Base-by-base conservation (phyloP, 106 monocot species). In the Phalaenopsis aphrodite region DNA sequence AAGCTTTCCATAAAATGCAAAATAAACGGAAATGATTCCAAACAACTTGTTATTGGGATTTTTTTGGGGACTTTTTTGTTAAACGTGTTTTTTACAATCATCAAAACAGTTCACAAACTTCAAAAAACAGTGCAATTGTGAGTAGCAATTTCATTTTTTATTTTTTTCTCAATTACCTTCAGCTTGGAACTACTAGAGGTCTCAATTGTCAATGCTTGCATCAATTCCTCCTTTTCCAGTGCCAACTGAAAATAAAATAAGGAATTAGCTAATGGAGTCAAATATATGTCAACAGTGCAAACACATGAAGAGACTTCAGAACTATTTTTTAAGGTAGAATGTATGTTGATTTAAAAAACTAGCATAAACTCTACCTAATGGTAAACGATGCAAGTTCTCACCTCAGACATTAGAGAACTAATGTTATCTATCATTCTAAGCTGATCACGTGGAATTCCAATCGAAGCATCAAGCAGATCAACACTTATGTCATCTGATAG, bases 391-490 rank as follows among this genome's bases (percentile, higher is more conserved):
- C 43, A 14, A 76, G 76, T 73, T 15, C 42, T 36, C 80, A 95
- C 95, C 95, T 95, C 95, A 49, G 90, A 95, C 75, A 93, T 81
- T 76, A 95, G 86, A 43, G 95, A 90, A n/a, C 75, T 91, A 12
- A 95, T 95, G 78, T 95, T 93, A 64, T 89, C 90, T 61, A 95
- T 85, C 90, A 93, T 92, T 91, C 87, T 87, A 61, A 89, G 83
- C 78, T 95, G 95, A 77, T 95, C 95, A 76, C 66, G 76, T 77
- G 95, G 92, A 69, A 95, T 80, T 66, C 47, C 79, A 84, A 37
- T 37, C 84, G 79, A 82, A 56, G 75, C 78, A 81, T 88, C 81
- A 72, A 76, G 66, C 76, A 72, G 23, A 79, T 55, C 9, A 5
- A 58, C 5, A 39, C 47, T 49, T 46, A 74, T 58, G 79, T 78